Conservation (phyloP, 306 rosid species). For the Citrullus colocynthis region DNA sequence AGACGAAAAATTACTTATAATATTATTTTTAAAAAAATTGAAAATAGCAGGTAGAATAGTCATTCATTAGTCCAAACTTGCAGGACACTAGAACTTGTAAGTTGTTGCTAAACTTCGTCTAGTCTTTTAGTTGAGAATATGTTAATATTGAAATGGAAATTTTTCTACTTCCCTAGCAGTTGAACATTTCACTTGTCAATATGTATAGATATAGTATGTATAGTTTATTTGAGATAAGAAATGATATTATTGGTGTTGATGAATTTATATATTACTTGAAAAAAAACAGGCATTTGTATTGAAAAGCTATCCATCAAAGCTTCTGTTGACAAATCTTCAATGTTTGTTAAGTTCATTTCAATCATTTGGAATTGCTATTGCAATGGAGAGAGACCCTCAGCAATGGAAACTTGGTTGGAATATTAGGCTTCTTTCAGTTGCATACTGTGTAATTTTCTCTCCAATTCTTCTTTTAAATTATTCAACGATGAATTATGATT, state of each 20-base stretch:
- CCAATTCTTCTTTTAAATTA: not conserved
- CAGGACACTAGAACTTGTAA: too few relatives aligned
- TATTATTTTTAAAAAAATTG: too few relatives aligned
- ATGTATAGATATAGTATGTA: too few relatives aligned
- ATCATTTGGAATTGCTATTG: conserved; percentile 50
- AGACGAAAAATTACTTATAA: too few relatives aligned
- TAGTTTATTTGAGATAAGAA: too few relatives aligned
- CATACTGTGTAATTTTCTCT: conserved; percentile 45
- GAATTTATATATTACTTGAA: not conserved
- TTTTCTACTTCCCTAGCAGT: not conserved
- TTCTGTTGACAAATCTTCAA: conserved; percentile 62
- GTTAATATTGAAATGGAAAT: too few relatives aligned
- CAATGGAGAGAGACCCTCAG: conserved; percentile 45
- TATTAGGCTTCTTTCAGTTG: conserved; percentile 53
- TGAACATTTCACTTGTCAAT: not conserved
- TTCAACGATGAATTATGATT: too few relatives aligned
- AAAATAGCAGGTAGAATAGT: too few relatives aligned
- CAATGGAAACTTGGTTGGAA: conserved; percentile 75
- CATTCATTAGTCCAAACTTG: too few relatives aligned
- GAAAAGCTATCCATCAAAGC: conserved; percentile 71
- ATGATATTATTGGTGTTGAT: too few relatives aligned
- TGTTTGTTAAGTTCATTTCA: conserved; percentile 62
- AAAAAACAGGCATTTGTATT: conserved; percentile 31
- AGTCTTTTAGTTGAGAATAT: too few relatives aligned
- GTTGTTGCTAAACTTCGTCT: too few relatives aligned